These are phyloP conservation scores for Beauveria asiatica DNA, from an alignment of 2,329 filamentous ascomycete species.

Conservation along the genomic window DNA sequence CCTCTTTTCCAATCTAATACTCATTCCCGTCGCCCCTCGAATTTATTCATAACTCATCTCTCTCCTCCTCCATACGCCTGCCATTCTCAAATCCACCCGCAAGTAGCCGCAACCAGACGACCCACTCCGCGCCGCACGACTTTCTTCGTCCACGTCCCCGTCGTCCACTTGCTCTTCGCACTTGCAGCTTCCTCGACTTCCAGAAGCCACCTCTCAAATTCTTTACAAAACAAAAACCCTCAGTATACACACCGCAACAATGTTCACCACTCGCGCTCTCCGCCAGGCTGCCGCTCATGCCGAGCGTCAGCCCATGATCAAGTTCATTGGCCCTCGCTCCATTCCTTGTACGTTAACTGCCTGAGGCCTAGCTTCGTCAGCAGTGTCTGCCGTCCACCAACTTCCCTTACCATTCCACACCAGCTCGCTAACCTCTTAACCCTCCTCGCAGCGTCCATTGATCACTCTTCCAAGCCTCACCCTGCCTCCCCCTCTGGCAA, in stretches of 20 bases:
- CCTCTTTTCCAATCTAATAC: background rate
- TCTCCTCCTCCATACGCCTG: background rate
- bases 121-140: background rate
- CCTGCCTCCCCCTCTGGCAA: conserved; percentile 59
- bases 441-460: conserved; percentile 52
- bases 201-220: background rate
- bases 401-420: background rate
- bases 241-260: conserved; percentile 20
- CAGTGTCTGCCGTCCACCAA: background rate
- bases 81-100: background rate
- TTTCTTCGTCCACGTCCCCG: background rate
- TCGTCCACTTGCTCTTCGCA: background rate
- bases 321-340: conserved; percentile 52
- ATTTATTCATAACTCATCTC: background rate
- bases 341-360: conserved; percentile 41
- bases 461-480: conserved; percentile 66
- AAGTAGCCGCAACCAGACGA: conserved; percentile 6
- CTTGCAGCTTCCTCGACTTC: background rate
- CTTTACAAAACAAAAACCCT: conserved; percentile 3
- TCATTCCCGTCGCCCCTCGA: background rate
- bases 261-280: conserved; percentile 49
- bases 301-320: conserved; percentile 53
- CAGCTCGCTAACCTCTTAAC: conserved; percentile 15
- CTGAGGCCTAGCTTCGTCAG: too few relatives aligned
- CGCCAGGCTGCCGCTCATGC: conserved; percentile 51